phyloP scores from a whole-genome alignment of 495 filamentous ascomycete species.

The Daldinia decipiens region DNA sequence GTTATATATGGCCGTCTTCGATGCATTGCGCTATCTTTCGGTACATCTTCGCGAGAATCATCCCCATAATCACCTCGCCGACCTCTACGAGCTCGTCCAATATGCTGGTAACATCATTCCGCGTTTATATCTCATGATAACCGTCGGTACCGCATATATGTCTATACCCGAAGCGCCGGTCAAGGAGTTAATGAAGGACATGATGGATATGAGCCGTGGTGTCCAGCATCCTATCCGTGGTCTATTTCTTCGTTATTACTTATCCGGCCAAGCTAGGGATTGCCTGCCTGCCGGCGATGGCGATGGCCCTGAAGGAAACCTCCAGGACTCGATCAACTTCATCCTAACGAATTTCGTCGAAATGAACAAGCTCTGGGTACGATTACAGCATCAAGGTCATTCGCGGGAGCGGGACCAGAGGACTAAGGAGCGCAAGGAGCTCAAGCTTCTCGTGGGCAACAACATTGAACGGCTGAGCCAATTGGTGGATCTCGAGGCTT shows the following conservation, averaged over 20 bases:
- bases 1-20: conserved; percentile 98
- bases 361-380: conserved; percentile 99
- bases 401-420: conserved; percentile 92
- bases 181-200: conserved; percentile 99
- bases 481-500: conserved; percentile 90
- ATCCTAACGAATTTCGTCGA: conserved; percentile 98
- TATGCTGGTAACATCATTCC: conserved; percentile 99
- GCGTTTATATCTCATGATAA: conserved; percentile 97
- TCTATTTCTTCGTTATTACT: conserved; percentile 93
- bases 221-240: conserved; percentile 97
- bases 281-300: conserved; percentile 80
- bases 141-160: conserved; percentile 99
- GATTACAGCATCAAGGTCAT: conserved; percentile 95
- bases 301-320: conserved; percentile 94
- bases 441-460: conserved; percentile 94
- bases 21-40: conserved; percentile 95
- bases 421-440: conserved; percentile 92
- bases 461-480: conserved; percentile 96
- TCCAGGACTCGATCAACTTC: conserved; percentile 97
- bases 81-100: conserved; percentile 98
- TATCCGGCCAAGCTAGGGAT: conserved; percentile 92
- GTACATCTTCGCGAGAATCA: conserved; percentile 97
- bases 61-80: conserved; percentile 96
- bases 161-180: conserved; percentile 96
- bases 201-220: conserved; percentile 99